Conservation (phyloP, 192 early-diverging fungal genomes). For the Funneliformis mosseae region DNA sequence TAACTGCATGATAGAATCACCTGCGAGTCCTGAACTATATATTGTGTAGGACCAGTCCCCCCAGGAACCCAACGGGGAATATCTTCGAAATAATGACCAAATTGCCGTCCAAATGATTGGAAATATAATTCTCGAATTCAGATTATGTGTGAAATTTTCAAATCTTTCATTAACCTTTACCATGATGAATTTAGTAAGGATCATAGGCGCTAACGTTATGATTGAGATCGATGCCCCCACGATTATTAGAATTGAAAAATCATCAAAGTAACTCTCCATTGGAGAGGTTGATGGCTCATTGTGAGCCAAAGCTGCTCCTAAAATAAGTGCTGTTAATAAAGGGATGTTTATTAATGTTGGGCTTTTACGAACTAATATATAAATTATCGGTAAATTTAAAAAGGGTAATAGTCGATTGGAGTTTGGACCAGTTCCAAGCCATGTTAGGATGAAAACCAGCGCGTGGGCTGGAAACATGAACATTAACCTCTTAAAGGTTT, state of each 20-base stretch:
- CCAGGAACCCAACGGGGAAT: slow-evolving; percentile 29
- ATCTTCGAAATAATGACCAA: background rate
- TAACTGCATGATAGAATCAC: slow-evolving; percentile 12
- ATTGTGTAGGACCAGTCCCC: slow-evolving; percentile 32
- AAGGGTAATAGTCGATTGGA: background rate
- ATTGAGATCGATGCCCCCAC: background rate
- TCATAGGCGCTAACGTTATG: background rate
- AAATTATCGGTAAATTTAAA: background rate
- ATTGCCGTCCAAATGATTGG: background rate
- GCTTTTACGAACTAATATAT: background rate
- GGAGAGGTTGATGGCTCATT: background rate
- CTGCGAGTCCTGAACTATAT: background rate
- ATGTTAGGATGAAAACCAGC: background rate
- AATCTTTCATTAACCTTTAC: background rate
- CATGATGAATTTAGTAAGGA: background rate
- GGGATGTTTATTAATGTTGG: background rate
- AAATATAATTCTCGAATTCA: background rate
- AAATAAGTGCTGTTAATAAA: background rate
- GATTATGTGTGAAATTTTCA: background rate
- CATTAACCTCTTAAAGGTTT: background rate
- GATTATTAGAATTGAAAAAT: background rate
- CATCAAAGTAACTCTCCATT: background rate
- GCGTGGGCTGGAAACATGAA: background rate
- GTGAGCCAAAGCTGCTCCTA: background rate
- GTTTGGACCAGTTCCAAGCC: background rate